Percentiles rank a stretch among this genome's conserved stretches.
Evolutionary conservation across 2,329 filamentous ascomycete species (phyloP).

Genomic region (Fusarium pseudoanthophilum): DNA sequence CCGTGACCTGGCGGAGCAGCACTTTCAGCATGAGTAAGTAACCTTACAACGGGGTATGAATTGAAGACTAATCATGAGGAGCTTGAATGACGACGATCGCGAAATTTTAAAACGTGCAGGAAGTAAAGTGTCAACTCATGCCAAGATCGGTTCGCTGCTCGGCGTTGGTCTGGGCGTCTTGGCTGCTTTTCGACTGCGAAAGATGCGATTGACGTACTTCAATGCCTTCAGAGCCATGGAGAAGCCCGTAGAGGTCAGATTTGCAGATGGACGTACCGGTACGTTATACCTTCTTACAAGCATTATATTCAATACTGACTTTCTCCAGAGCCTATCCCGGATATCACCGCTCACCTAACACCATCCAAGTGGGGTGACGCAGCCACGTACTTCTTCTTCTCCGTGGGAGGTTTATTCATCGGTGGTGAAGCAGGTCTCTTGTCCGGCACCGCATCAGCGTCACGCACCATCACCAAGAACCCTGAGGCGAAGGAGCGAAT

Average conservation of each 20-base stretch:
- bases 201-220: slow-evolving; percentile 9
- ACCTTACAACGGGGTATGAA: no score
- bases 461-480: slow-evolving; percentile 1
- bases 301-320: background rate
- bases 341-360: background rate
- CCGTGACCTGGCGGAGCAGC: background rate
- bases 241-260: background rate
- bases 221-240: slow-evolving; percentile 5
- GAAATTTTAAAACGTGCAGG: background rate
- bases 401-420: background rate
- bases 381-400: background rate
- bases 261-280: slow-evolving; percentile 1
- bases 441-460: background rate
- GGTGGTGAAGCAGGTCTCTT: slow-evolving; percentile 1
- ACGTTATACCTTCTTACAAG: no score
- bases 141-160: background rate
- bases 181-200: background rate
- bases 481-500: background rate
- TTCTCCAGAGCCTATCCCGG: background rate
- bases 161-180: background rate
- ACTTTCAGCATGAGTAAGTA: slow-evolving; percentile 10
- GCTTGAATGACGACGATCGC: background rate
- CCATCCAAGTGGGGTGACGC: slow-evolving; percentile 9
- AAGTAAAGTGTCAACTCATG: background rate
- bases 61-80: background rate